Conservation (phyloP, 108 stramenopile genomes). For the Fragilaria crotonensis region DNA sequence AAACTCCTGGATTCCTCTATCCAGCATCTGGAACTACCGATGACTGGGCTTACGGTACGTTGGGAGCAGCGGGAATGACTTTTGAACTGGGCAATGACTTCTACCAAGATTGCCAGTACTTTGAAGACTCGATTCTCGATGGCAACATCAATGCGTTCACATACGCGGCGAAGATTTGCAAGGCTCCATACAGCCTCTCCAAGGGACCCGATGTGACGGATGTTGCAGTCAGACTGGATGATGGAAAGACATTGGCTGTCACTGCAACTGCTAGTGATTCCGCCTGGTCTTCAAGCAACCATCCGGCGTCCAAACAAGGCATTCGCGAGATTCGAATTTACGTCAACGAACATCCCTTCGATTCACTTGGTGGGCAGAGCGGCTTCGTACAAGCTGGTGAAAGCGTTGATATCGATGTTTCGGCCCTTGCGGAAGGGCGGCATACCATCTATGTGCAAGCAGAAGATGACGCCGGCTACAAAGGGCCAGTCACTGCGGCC, state of each 20-base stretch:
- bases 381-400: not conserved
- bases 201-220: slow-evolving; percentile 44
- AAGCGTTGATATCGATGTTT: not conserved
- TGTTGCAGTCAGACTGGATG: too few species aligned
- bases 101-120: slow-evolving; percentile 13
- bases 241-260: too few species aligned
- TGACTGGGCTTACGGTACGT: slow-evolving; percentile 21
- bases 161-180: slow-evolving; percentile 15
- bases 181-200: slow-evolving; percentile 19
- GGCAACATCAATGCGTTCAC: slow-evolving; percentile 18
- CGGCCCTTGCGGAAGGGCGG: slow-evolving; percentile 8
- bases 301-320: too few species aligned
- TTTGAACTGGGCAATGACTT: slow-evolving; percentile 33
- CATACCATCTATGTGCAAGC: slow-evolving; percentile 28
- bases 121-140: slow-evolving; percentile 17
- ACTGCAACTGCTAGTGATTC: too few species aligned
- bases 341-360: too few species aligned
- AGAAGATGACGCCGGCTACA: slow-evolving; percentile 25
- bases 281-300: too few species aligned
- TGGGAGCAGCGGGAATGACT: slow-evolving; percentile 21
- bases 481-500: slow-evolving; percentile 18
- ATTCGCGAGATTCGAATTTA: too few species aligned
- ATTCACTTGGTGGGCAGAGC: not conserved
- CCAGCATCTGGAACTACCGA: slow-evolving; percentile 15
- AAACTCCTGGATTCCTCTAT: slow-evolving; percentile 21